Base-by-base conservation (phyloP, 176 grass and related monocot species). In the Chrysopogon serrulatus region DNA sequence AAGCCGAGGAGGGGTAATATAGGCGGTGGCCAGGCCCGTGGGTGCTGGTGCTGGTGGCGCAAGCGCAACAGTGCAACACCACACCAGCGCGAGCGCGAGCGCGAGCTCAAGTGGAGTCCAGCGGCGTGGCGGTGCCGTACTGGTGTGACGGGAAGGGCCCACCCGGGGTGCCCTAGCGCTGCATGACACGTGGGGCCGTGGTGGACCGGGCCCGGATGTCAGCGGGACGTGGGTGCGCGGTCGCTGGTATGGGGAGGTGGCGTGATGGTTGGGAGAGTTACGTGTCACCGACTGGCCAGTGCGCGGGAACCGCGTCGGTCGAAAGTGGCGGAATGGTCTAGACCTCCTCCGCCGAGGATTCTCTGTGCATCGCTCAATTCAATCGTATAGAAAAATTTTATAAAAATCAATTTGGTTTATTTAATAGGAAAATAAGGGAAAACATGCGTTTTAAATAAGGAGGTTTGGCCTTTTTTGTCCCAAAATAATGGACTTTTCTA, bases 291-390 rank as follows among this genome's bases (percentile, higher is more conserved):
- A 77, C 12, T 79, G 28, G 11, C 66, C 36, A 82, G 69, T 43
- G 88, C 83, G 88, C 83, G 83, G 88, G 88, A 86, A 71, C 0
- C 65, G 83, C 83, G 88, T 82, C 65, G 83, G 88, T 82, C 83
- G 88, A 82, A 67, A 66, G 73, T 66, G 79, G 79, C 28, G 65
- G 83, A 90, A 90, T 82, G 79, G 73, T 86, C 83, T 90, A 86
- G 83, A 78, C 79, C 44, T n/a, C n/a, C n/a, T 8, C 36, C 8
- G 13, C 18, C n/a, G 68, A 35, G 79, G 88, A 90, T 90, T 76
- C 84, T 66, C n/a, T 90, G 56, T n/a, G 59, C 32, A 34, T 3
- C 24, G 18, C 39, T n/a, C n/a, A n/a, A n/a, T n/a, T n/a, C n/a
- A n/a, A n/a, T n/a, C n/a, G n/a, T n/a, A n/a, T n/a, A n/a, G n/a